Evolutionary conservation across 768 basidiomycete species (phyloP).

Genomic region (Boletales sp.): DNA sequence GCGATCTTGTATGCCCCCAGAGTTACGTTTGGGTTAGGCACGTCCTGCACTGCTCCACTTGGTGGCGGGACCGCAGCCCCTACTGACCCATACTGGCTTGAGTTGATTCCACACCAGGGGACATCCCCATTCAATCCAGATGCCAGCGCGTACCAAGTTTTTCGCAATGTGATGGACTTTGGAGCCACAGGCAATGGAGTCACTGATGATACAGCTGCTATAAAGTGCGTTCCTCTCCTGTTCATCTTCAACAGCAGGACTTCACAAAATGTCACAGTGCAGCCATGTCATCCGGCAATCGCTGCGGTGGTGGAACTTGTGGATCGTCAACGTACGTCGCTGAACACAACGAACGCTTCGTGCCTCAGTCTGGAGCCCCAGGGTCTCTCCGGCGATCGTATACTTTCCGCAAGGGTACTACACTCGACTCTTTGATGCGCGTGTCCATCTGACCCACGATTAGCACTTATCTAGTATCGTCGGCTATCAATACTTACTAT

Average conservation of each 20-base stretch:
- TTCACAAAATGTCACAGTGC: conserved; percentile 32
- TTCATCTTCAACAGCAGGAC: no score
- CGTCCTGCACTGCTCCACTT: conserved; percentile 45
- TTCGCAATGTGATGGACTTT: conserved; percentile 69
- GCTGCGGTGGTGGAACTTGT: conserved; percentile 52
- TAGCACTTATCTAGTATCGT: conserved; percentile 65
- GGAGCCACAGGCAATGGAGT: conserved; percentile 60
- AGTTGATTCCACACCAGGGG: conserved; percentile 69
- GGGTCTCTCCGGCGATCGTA: conserved; percentile 59
- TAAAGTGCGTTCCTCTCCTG: conserved; percentile 44
- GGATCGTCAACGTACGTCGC: conserved; percentile 47
- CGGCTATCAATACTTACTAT: conserved; percentile 66
- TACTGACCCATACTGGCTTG: conserved; percentile 58
- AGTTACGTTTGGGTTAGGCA: conserved; percentile 35
- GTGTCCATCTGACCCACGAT: background rate
- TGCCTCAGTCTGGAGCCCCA: background rate
- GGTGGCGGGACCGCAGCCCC: conserved; percentile 45
- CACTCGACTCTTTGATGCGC: background rate
- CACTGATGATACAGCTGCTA: conserved; percentile 72
- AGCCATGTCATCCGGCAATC: conserved; percentile 59
- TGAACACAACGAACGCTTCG: background rate
- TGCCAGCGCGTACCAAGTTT: conserved; percentile 54
- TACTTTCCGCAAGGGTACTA: conserved; percentile 69
- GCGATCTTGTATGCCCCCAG: conserved; percentile 1
- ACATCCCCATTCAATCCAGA: conserved; percentile 61